Base-by-base conservation (phyloP, 2,329 filamentous ascomycete genomes). In the Aureobasidium zeae region DNA sequence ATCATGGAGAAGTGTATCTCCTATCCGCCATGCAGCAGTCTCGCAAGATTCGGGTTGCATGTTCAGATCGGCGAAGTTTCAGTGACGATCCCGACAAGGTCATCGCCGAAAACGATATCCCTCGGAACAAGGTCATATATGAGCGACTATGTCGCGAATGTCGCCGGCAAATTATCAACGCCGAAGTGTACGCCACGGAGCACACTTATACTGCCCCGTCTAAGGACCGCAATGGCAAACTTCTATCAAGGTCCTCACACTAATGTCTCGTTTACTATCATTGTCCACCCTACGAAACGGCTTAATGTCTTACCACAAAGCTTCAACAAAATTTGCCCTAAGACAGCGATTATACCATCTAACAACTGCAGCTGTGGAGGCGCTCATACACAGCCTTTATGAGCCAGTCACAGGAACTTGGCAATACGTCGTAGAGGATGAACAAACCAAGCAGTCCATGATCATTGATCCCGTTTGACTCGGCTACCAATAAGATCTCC, bases 391-490 rank as follows among this genome's bases (percentile, higher is more conserved):
- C 47, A 53, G 50, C 12, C 26, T 57, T 4, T 66, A 55, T 47
- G 69, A 72, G 45, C 30, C 48, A 0, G 53, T 49, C 4, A 72
- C 77, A 0, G 65, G 63, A 8, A 76, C 74, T 9, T 79, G 72
- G 71, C 77, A 80, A 53, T 79, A 78, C 48, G 51, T 81, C 0
- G 69, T 81, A 1, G 71, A 67, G 0, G 76, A 80, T 48, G 68
- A 73, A 0, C 46, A 53, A 0, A 75, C 72, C 0, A 55, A 52
- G 1, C 53, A 52, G 0, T 72, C 75, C 1, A 70, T 67, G 45
- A 73, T 81, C 39, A 79, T 82, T 51, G 78, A 82, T 51, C 64
- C 77, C 0, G 78, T 82, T 69, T 48, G 68, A 77, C 33, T 63
- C 66, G 2, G 50, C 56, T 9, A 65, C 57, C 1, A 58, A 63